A percentile compares a stretch with the other conserved stretches of the same genome.
phyloP scores from a whole-genome alignment of 306 rosid genomes.

The Cucumis melo region DNA sequence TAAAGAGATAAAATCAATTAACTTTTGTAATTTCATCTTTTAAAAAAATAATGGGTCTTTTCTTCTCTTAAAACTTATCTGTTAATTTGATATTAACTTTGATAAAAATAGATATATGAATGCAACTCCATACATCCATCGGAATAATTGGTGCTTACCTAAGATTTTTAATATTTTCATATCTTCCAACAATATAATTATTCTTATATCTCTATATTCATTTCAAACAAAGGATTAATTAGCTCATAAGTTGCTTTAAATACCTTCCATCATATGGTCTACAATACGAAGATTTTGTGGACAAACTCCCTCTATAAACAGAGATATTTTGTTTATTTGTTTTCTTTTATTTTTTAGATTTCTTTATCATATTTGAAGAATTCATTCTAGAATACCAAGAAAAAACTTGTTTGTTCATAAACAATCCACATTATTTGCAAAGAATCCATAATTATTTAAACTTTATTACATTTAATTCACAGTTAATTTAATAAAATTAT shows the following conservation, averaged over 20 bases:
- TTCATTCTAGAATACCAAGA: no score
- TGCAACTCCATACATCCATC: neutral
- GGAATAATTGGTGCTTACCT: neutral
- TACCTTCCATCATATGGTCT: neutral
- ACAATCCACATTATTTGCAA: no score
- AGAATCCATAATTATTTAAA: no score
- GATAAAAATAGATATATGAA: neutral
- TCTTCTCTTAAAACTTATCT: neutral
- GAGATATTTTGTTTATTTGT: neutral
- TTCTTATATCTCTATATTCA: neutral
- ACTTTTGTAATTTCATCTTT: neutral
- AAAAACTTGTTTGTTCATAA: no score
- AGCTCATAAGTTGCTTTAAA: neutral
- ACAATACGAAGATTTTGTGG: neutral
- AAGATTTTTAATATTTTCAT: neutral
- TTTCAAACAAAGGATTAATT: neutral
- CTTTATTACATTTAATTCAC: no score
- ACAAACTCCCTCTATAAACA: neutral
- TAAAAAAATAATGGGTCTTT: neutral
- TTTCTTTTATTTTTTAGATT: no score
- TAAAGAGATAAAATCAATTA: neutral
- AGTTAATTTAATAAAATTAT: no score
- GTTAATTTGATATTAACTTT: neutral
- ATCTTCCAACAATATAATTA: neutral
- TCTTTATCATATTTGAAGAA: no score